A percentile compares a stretch with the other conserved stretches of the same genome.
These are phyloP conservation scores for Haematococcus sp. DNA, from an alignment of 139 green algal species.

Conservation along the genomic window DNA sequence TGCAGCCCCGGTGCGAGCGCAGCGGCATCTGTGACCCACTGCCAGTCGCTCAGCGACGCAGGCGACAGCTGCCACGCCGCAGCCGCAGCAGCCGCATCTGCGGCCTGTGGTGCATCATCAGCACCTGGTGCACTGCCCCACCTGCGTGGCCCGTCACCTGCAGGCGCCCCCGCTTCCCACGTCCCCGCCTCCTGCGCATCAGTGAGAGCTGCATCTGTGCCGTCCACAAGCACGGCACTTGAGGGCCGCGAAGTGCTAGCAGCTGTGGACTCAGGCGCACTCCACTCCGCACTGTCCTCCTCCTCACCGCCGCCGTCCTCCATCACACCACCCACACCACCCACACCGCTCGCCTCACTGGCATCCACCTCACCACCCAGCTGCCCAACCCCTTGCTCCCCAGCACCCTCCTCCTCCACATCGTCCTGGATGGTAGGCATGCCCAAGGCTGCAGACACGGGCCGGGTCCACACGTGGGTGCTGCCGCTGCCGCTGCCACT, in stretches of 20 bases:
- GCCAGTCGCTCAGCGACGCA: background rate
- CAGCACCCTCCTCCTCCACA: too few species aligned
- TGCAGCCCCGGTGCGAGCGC: background rate
- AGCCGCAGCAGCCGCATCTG: background rate
- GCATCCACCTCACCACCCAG: too few species aligned
- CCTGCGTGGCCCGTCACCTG: too few species aligned
- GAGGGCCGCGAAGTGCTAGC: background rate
- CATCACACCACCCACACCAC: too few species aligned
- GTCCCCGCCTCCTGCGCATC: too few species aligned
- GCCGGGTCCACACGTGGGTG: background rate
- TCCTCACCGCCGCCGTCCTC: too few species aligned
- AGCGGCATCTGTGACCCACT: background rate
- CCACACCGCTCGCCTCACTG: background rate
- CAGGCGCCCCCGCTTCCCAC: too few species aligned
- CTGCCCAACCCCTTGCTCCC: too few species aligned
- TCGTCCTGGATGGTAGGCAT: too few species aligned
- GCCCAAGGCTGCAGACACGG: background rate
- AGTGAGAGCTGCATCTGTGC: too few species aligned
- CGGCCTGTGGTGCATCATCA: background rate
- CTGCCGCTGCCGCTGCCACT: too few species aligned
- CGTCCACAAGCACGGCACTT: too few species aligned
- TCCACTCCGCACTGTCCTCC: background rate
- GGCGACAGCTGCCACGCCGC: background rate
- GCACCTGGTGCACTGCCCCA: background rate
- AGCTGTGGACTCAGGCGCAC: background rate